These are phyloP conservation scores for Sphagnum fallax DNA, from an alignment of 228 moss, liverwort and hornwort genomes.

Conservation along the genomic window DNA sequence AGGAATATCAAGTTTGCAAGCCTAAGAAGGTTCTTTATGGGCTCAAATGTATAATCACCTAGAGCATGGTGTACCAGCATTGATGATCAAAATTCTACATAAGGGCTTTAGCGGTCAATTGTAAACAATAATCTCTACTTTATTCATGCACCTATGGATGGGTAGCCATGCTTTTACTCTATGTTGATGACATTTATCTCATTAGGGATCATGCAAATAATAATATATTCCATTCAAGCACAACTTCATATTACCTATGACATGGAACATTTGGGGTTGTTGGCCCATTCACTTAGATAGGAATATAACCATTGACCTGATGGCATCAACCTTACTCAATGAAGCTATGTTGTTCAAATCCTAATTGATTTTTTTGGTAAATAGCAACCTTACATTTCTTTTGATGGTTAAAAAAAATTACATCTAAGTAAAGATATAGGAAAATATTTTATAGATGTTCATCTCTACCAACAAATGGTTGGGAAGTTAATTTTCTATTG, in stretches of 20 bases:
- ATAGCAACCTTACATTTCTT: not conserved
- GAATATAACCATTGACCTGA: not conserved
- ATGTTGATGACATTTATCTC: constrained; percentile 1
- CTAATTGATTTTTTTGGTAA: not conserved
- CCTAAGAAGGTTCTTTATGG: not conserved
- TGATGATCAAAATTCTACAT: not conserved
- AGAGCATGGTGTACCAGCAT: constrained; percentile 1
- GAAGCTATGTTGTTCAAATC: not conserved
- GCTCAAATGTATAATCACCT: not conserved
- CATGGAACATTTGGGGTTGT: not conserved
- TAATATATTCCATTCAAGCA: not conserved
- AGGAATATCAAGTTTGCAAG: not conserved
- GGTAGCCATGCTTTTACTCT: not conserved
- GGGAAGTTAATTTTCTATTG: not conserved
- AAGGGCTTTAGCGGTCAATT: not conserved
- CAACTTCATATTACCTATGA: not conserved
- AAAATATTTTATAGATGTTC: not conserved
- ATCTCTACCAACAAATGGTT: not conserved
- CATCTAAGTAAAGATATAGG: not conserved
- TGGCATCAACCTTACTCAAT: not conserved
- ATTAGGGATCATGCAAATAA: not conserved
- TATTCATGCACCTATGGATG: not conserved
- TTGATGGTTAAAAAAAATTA: not conserved
- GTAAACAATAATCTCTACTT: constrained; percentile 2
- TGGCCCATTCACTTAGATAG: not conserved